Evolutionary conservation across 2,329 filamentous ascomycete genomes (phyloP).

Genomic region (Sclerotiophoma versabilis): DNA sequence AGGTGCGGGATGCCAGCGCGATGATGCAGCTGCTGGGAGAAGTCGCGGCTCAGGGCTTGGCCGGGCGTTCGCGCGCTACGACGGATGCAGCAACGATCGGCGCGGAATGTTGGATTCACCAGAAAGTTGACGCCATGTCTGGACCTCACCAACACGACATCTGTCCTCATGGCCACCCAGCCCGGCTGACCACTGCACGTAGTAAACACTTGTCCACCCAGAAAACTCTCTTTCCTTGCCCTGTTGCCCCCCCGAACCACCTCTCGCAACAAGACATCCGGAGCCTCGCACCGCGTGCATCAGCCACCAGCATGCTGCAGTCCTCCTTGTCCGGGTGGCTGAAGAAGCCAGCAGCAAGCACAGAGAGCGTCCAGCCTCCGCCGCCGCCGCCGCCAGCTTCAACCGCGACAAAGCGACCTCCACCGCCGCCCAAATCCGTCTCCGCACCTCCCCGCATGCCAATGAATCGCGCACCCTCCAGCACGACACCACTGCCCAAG

Average conservation of each 20-base stretch:
- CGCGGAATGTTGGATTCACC: constrained; percentile 26
- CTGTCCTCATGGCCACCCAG: constrained; percentile 12
- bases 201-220: background rate
- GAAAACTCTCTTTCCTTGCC: background rate
- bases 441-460: constrained; percentile 28
- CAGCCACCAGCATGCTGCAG: constrained; percentile 49
- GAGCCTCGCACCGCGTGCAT: background rate
- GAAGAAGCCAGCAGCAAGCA: constrained; percentile 51
- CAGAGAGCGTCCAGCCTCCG: constrained; percentile 24
- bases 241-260: no score
- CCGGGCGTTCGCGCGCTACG: constrained; percentile 32
- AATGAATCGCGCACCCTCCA: constrained; percentile 13
- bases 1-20: constrained; percentile 29
- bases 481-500: constrained; percentile 20
- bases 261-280: background rate
- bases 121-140: constrained; percentile 25
- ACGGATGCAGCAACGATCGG: constrained; percentile 21
- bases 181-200: background rate
- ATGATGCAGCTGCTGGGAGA: constrained; percentile 41
- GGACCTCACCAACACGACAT: constrained; percentile 19
- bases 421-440: constrained; percentile 30
- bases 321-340: constrained; percentile 58
- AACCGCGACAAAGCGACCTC: constrained; percentile 18
- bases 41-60: constrained; percentile 41
- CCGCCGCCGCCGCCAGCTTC: constrained; percentile 14